A percentile compares a stretch with the other conserved stretches of the same genome.
Conservation (phyloP, 306 rosid genomes). For the Styphnolobium japonicum region DNA sequence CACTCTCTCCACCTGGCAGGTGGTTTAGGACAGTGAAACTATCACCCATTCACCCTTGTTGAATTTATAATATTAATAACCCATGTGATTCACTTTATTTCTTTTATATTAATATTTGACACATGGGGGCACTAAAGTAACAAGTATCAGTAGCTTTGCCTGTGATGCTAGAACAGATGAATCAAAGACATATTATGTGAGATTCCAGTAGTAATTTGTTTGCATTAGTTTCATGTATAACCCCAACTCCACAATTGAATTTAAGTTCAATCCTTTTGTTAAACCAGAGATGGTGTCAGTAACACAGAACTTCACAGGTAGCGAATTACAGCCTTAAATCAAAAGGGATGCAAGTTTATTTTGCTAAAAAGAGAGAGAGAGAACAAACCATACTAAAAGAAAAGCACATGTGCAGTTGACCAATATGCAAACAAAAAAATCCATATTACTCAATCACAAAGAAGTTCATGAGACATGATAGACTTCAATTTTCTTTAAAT, state of each 20-base stretch:
- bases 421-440: constrained; percentile 3
- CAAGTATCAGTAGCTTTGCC: neutral
- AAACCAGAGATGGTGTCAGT: neutral
- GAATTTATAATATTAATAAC: neutral
- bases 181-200: neutral
- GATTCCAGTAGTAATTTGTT: constrained; percentile 9
- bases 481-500: neutral
- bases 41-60: neutral
- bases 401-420: neutral
- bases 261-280: neutral
- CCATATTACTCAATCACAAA: neutral
- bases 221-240: constrained; percentile 16
- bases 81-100: too few relatives aligned
- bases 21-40: neutral
- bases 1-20: neutral
- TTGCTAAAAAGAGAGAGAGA: neutral
- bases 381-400: neutral
- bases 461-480: neutral
- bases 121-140: neutral
- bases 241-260: constrained; percentile 14
- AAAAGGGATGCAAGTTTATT: neutral
- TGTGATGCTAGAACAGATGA: neutral
- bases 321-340: constrained; percentile 1
- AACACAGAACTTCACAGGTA: neutral
- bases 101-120: neutral